Evolutionary conservation across 1,284 basidiomycete genomes (phyloP).

Genomic region (Irpex rosettiformis): DNA sequence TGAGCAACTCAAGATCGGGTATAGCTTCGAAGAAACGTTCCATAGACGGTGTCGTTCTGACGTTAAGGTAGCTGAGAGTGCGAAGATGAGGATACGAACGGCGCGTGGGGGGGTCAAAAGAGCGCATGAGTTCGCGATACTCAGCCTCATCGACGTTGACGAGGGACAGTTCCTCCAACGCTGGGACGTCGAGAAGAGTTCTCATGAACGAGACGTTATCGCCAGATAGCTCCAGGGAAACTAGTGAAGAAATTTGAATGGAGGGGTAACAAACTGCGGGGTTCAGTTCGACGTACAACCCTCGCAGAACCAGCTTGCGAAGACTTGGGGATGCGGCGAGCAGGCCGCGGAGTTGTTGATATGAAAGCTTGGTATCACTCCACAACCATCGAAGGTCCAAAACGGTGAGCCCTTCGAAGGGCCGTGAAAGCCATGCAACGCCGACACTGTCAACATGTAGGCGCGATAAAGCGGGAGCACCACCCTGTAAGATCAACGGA

Average conservation of each 20-base stretch:
- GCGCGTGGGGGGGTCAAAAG: constrained; percentile 14
- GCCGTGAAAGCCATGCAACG: constrained; percentile 18
- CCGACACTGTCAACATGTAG: constrained; percentile 25
- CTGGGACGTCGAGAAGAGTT: constrained; percentile 22
- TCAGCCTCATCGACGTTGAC: constrained; percentile 29
- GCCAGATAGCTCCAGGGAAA: constrained; percentile 26
- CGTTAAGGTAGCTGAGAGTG: constrained; percentile 22
- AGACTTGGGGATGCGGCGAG: constrained; percentile 22
- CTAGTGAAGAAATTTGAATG: constrained; percentile 21
- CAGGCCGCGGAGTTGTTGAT: constrained; percentile 21
- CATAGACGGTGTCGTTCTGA: constrained; percentile 21
- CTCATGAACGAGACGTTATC: constrained; percentile 26
- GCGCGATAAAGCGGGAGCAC: constrained; percentile 21
- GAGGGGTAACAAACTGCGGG: constrained; percentile 18
- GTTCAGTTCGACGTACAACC: constrained; percentile 24
- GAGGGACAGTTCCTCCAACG: constrained; percentile 22
- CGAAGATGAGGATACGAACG: constrained; percentile 18
- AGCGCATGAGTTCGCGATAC: constrained; percentile 26
- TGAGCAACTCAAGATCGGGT: constrained; percentile 22
- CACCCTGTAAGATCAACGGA: constrained; percentile 20
- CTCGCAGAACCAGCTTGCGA: constrained; percentile 24
- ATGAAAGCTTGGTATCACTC: constrained; percentile 23
- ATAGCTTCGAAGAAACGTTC: constrained; percentile 23
- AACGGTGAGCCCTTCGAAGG: constrained; percentile 19
- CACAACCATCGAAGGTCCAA: constrained; percentile 28